Evolutionary conservation across 1,284 basidiomycete species (phyloP).

Genomic region (Cutaneotrichosporon sp.): DNA sequence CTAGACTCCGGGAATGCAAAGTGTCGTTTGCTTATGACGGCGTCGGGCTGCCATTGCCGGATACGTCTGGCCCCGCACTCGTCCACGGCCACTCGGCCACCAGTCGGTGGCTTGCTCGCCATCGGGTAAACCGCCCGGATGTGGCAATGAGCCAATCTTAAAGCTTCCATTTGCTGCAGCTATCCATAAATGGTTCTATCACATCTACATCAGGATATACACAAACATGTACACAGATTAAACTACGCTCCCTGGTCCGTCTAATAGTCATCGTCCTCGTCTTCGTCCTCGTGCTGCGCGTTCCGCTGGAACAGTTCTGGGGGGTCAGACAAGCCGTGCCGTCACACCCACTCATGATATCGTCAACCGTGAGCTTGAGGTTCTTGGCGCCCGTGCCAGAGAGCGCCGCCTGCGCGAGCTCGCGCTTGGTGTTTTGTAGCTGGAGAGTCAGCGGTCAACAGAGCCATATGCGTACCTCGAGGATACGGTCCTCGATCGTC

Average conservation of each 20-base stretch:
- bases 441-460: constrained; percentile 49
- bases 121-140: neutral
- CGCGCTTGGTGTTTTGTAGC: constrained; percentile 83
- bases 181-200: too few species aligned
- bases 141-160: too few species aligned
- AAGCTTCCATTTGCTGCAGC: too few species aligned
- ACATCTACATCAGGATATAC: too few species aligned
- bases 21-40: too few species aligned
- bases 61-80: neutral
- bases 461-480: neutral
- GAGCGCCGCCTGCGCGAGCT: constrained; percentile 74
- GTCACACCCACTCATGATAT: constrained; percentile 59
- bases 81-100: neutral
- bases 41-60: neutral
- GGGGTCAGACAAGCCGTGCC: neutral
- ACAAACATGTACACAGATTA: neutral
- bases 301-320: constrained; percentile 10
- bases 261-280: neutral
- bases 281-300: neutral
- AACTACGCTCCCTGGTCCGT: neutral
- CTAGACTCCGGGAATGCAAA: too few species aligned
- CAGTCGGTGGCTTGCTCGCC: too few species aligned
- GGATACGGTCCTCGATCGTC: constrained; percentile 76
- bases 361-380: constrained; percentile 74
- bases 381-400: constrained; percentile 83